These are phyloP conservation scores for Flaveria linearis DNA, from an alignment of 129 eudicot genomes.

Conservation along the genomic window DNA sequence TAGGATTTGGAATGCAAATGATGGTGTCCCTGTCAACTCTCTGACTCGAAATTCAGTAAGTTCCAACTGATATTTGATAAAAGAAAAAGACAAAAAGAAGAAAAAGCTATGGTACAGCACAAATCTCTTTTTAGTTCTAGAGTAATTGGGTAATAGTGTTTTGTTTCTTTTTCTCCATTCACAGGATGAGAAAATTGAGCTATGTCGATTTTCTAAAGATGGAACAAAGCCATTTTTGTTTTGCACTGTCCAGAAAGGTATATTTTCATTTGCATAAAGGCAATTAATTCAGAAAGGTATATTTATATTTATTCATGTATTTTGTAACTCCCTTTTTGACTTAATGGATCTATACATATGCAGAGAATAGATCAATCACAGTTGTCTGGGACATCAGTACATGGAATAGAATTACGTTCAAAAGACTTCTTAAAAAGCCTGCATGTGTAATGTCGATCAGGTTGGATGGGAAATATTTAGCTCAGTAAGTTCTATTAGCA, in stretches of 20 bases:
- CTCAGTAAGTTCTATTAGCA: slow-evolving; percentile 20
- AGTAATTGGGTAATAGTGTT: slow-evolving; percentile 25
- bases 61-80: not conserved
- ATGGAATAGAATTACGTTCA: no score
- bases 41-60: slow-evolving; percentile 76
- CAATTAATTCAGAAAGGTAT: not conserved
- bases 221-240: slow-evolving; percentile 92
- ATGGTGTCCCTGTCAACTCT: slow-evolving; percentile 76
- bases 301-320: not conserved
- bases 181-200: slow-evolving; percentile 89
- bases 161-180: slow-evolving; percentile 16
- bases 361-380: no score
- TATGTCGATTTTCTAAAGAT: slow-evolving; percentile 91
- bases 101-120: not conserved
- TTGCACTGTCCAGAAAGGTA: slow-evolving; percentile 85
- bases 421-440: no score
- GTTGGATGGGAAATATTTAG: no score
- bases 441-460: no score
- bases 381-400: no score
- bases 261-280: slow-evolving; percentile 10
- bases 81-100: not conserved
- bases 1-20: slow-evolving; percentile 88
- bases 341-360: slow-evolving; percentile 28
- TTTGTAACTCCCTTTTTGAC: slow-evolving; percentile 6
- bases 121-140: slow-evolving; percentile 14